Conservation (phyloP, 2,329 filamentous ascomycete genomes). For the Cladophialophora immunda region DNA sequence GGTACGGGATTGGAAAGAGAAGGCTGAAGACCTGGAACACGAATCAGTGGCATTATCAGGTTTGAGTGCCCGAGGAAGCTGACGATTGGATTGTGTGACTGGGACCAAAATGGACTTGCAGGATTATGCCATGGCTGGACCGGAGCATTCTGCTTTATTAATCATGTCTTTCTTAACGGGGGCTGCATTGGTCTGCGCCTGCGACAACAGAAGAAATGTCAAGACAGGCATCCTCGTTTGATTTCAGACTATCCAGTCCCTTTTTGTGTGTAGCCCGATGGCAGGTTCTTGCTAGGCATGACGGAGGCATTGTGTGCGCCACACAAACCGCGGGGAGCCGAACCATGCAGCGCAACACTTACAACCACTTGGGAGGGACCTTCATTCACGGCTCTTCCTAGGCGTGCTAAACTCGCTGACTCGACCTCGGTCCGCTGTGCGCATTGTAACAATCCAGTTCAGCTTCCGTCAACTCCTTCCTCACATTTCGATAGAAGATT, state of each 20-base stretch:
- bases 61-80: background rate
- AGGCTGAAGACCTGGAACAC: background rate
- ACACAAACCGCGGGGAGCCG: background rate
- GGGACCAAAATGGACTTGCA: slow-evolving; percentile 2
- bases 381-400: background rate
- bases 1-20: background rate
- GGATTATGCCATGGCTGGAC: slow-evolving; percentile 23
- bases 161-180: background rate
- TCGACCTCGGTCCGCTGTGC: background rate
- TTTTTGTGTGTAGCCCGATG: background rate
- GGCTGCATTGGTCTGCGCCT: background rate
- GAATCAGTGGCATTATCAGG: background rate
- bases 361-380: background rate
- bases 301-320: background rate
- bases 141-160: slow-evolving; percentile 14
- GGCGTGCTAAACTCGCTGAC: background rate
- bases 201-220: background rate
- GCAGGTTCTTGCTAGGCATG: background rate
- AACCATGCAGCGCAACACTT: background rate
- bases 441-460: background rate
- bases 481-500: background rate
- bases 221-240: background rate
- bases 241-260: background rate
- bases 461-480: background rate
- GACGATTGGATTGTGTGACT: slow-evolving; percentile 2